Conservation (phyloP, 345 rosid genomes). For the Euphorbia tirucalli region DNA sequence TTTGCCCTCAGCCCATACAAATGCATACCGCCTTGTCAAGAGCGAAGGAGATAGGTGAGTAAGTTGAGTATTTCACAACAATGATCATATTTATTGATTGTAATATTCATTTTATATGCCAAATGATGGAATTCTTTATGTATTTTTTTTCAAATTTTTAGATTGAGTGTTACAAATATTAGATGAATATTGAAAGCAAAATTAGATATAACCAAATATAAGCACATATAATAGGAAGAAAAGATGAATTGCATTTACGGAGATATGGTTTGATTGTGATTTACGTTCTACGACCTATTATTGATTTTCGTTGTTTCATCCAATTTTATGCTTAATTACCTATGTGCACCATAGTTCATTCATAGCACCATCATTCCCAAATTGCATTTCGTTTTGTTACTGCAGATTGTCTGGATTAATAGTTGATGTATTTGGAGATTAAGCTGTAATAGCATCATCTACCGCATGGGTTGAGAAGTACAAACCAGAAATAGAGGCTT, state of each 20-base stretch:
- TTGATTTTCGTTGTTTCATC: background rate
- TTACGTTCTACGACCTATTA: too few relatives aligned
- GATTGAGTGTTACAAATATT: background rate
- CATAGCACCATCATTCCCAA: slow-evolving; percentile 8
- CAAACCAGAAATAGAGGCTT: slow-evolving; percentile 56
- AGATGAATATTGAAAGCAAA: too few relatives aligned
- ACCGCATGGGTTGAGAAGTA: slow-evolving; percentile 97
- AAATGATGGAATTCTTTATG: background rate
- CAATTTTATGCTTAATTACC: background rate
- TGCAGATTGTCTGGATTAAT: slow-evolving; percentile 83
- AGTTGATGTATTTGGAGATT: slow-evolving; percentile 82
- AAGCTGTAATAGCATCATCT: slow-evolving; percentile 91
- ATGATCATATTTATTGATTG: background rate
- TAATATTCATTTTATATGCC: background rate
- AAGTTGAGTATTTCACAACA: too few relatives aligned
- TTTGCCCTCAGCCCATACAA: slow-evolving; percentile 65
- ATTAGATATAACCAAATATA: too few relatives aligned
- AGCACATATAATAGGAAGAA: too few relatives aligned
- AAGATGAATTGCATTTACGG: too few relatives aligned
- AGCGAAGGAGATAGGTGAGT: slow-evolving; percentile 90
- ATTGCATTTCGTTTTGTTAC: slow-evolving; percentile 8
- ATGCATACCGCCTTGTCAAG: slow-evolving; percentile 79
- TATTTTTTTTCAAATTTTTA: background rate
- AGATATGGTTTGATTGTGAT: too few relatives aligned
- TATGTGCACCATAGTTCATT: background rate